These are phyloP conservation scores for Xanthoconium separans DNA, from an alignment of 1,284 basidiomycete species.

Conservation along the genomic window DNA sequence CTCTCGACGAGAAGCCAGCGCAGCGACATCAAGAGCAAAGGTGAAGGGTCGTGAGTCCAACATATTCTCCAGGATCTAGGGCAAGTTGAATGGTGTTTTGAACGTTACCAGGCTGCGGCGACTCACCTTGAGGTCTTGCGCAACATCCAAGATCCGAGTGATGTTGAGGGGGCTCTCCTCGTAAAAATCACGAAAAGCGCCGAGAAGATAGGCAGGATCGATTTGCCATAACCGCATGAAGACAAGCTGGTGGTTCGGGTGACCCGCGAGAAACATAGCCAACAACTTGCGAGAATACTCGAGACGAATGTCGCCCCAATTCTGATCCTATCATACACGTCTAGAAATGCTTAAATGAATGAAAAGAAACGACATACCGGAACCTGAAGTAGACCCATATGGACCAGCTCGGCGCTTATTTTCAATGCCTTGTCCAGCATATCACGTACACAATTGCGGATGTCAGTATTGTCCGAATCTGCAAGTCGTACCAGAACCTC, in stretches of 20 bases:
- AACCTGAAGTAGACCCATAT: constrained; percentile 91
- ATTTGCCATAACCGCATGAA: constrained; percentile 97
- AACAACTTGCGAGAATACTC: constrained; percentile 88
- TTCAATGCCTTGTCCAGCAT: constrained; percentile 92
- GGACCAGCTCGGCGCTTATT: constrained; percentile 91
- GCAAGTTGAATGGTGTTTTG: constrained; percentile 1
- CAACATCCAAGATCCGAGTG: constrained; percentile 92
- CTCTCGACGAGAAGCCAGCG: constrained; percentile 89
- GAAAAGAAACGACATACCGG: constrained; percentile 48
- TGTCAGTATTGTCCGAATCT: constrained; percentile 68
- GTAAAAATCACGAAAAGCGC: constrained; percentile 90
- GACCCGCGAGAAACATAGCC: constrained; percentile 87
- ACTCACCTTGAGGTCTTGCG: constrained; percentile 88
- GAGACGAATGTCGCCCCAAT: constrained; percentile 84
- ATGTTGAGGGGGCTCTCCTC: constrained; percentile 92
- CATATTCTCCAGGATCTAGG: constrained; percentile 84
- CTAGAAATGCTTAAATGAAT: not conserved
- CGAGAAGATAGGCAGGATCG: constrained; percentile 80
- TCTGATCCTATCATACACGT: constrained; percentile 53
- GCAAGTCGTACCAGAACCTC: constrained; percentile 82
- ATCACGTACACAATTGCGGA: constrained; percentile 76
- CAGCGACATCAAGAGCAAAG: constrained; percentile 91
- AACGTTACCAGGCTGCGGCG: not conserved
- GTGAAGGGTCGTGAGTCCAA: constrained; percentile 86
- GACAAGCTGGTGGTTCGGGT: constrained; percentile 93